phyloP scores from a whole-genome alignment of 2,329 filamentous ascomycete genomes.

The Drechslera avenae region DNA sequence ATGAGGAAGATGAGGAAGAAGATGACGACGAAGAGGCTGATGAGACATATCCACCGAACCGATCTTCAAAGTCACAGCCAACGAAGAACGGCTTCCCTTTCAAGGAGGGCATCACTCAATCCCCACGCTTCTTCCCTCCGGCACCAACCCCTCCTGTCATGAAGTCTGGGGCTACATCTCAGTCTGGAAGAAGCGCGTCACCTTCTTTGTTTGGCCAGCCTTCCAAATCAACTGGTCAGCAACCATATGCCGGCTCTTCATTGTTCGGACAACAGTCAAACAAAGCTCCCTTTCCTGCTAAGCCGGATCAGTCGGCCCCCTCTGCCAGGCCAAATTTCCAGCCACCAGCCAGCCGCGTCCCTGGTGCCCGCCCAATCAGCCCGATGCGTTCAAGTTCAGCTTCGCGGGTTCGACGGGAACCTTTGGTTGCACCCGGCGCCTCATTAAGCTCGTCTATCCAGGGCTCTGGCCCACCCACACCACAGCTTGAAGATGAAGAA shows the following conservation, averaged over 20 bases:
- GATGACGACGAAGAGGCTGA: constrained; percentile 50
- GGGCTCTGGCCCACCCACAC: constrained; percentile 44
- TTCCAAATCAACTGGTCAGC: constrained; percentile 15
- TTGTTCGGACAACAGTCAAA: constrained; percentile 26
- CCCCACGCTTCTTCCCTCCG: constrained; percentile 34
- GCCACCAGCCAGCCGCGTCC: constrained; percentile 52
- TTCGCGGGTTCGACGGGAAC: constrained; percentile 47
- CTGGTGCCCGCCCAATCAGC: constrained; percentile 72
- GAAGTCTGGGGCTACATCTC: constrained; percentile 34
- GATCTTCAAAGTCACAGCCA: constrained; percentile 21
- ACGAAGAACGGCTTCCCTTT: constrained; percentile 22
- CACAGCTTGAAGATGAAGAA: constrained; percentile 60
- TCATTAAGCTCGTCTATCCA: constrained; percentile 40
- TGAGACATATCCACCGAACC: constrained; percentile 45
- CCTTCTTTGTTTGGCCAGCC: constrained; percentile 26
- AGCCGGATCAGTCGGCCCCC: constrained; percentile 16
- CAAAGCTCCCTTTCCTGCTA: constrained; percentile 17
- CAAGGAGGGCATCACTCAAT: constrained; percentile 30
- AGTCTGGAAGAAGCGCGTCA: constrained; percentile 24
- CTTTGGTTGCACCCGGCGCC: constrained; percentile 40
- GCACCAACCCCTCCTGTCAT: constrained; percentile 41
- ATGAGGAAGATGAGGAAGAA: constrained; percentile 51
- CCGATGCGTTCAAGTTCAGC: constrained; percentile 66
- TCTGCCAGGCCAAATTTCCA: constrained; percentile 56
- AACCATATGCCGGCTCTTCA: constrained; percentile 15